Conservation (phyloP, 1,284 basidiomycete genomes). For the Apiotrichum sp. region DNA sequence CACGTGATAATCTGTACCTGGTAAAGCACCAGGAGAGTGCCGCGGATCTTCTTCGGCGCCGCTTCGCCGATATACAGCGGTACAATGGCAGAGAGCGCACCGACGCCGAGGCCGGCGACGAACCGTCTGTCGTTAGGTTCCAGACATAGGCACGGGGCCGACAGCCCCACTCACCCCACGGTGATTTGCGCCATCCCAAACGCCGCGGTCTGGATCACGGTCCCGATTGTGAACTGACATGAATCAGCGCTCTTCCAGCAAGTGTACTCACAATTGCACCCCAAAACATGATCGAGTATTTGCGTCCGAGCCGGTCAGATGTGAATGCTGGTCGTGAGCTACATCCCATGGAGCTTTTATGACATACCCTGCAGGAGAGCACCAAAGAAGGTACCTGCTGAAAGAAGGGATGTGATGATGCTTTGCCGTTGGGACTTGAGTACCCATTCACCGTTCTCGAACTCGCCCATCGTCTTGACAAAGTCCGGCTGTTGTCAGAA, state of each 20-base stretch:
- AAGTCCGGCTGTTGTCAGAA: conserved; percentile 53
- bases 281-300: conserved; percentile 69
- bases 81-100: conserved; percentile 70
- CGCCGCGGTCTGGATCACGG: conserved; percentile 64
- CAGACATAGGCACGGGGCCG: too few relatives aligned
- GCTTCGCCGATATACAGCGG: conserved; percentile 76
- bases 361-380: conserved; percentile 11
- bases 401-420: conserved; percentile 15
- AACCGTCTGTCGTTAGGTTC: conserved; percentile 16
- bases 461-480: conserved; percentile 59
- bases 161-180: conserved; percentile 45
- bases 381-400: conserved; percentile 16
- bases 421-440: conserved; percentile 58
- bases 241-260: background rate
- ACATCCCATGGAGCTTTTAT: too few relatives aligned
- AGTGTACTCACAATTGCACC: conserved; percentile 51
- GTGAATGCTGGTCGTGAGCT: conserved; percentile 58
- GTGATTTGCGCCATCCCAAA: conserved; percentile 63
- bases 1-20: conserved; percentile 62
- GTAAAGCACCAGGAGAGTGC: conserved; percentile 65
- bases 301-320: conserved; percentile 64
- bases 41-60: conserved; percentile 66
- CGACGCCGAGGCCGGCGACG: conserved; percentile 55
- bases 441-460: conserved; percentile 51
- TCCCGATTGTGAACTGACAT: conserved; percentile 53